A percentile compares a stretch with the other conserved stretches of the same genome.
phyloP scores from a whole-genome alignment of 495 filamentous ascomycete genomes.

The Articulospora tetracladia region DNA sequence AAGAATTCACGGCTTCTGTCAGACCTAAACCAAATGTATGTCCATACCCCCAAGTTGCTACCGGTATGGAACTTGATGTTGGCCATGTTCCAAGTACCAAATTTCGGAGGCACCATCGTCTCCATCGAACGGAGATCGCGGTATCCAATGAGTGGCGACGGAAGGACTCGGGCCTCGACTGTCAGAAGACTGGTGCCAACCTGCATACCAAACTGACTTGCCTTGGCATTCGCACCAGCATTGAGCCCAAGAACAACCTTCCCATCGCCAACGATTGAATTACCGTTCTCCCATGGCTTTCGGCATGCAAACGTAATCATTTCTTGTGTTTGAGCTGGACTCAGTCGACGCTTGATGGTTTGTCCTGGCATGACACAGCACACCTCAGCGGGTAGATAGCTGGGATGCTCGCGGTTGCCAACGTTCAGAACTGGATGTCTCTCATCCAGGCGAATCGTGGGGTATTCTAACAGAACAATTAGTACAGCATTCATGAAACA shows the following conservation, averaged over 20 bases:
- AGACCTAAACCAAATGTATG: constrained; percentile 14
- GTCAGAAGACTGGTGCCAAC: constrained; percentile 54
- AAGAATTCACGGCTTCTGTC: background rate
- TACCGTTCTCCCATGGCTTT: constrained; percentile 58
- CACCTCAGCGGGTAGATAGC: constrained; percentile 65
- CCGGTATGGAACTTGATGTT: constrained; percentile 38
- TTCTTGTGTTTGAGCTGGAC: constrained; percentile 46
- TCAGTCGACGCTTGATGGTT: constrained; percentile 49
- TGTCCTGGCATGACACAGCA: constrained; percentile 66
- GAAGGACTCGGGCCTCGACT: constrained; percentile 59
- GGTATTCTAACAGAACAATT: constrained; percentile 30
- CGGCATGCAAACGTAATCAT: constrained; percentile 74
- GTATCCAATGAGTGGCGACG: constrained; percentile 52
- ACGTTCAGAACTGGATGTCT: constrained; percentile 66
- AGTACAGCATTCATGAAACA: background rate
- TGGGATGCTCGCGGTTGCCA: constrained; percentile 52
- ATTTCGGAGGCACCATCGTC: constrained; percentile 18
- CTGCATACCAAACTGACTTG: constrained; percentile 51
- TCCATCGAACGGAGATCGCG: constrained; percentile 18
- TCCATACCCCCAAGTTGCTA: constrained; percentile 36
- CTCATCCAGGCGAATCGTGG: constrained; percentile 32
- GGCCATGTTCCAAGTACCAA: constrained; percentile 56
- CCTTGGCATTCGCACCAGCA: constrained; percentile 22
- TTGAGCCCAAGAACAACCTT: constrained; percentile 43
- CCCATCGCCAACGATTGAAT: constrained; percentile 57